These are phyloP conservation scores for Tolypocladium cylindrosporum DNA, from an alignment of 2,329 filamentous ascomycete genomes.

Conservation along the genomic window DNA sequence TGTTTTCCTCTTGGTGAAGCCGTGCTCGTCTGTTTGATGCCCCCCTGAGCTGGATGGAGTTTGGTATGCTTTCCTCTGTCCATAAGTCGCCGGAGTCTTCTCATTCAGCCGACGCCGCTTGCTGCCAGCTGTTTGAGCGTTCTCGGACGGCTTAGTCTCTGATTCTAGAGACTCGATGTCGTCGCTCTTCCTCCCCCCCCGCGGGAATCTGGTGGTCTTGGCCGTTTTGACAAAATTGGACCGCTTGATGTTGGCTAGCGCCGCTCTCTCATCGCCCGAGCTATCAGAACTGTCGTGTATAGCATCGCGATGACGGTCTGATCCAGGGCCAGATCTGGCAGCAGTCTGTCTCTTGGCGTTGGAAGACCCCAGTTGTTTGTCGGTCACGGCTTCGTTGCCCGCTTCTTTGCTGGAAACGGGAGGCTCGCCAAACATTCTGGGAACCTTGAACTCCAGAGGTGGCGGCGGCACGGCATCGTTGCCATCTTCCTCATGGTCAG, in stretches of 20 bases:
- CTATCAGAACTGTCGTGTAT: conserved; percentile 7
- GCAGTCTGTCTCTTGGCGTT: background rate
- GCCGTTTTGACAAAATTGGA: conserved; percentile 18
- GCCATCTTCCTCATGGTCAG: too few species aligned
- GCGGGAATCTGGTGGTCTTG: conserved; percentile 1
- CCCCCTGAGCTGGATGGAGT: conserved; percentile 8
- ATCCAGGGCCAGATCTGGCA: background rate
- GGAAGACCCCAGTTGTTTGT: background rate
- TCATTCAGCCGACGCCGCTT: conserved; percentile 5
- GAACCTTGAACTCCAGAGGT: background rate
- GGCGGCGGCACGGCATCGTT: too few species aligned
- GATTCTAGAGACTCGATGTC: background rate
- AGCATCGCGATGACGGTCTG: conserved; percentile 8
- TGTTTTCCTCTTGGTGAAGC: conserved; percentile 11
- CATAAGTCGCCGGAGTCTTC: background rate
- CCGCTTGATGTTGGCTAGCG: conserved; percentile 20
- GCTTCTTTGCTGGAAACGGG: conserved; percentile 11
- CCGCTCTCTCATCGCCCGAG: conserved; percentile 15
- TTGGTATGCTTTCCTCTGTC: background rate
- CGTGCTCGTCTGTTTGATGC: conserved; percentile 12
- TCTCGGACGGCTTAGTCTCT: background rate
- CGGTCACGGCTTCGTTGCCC: background rate
- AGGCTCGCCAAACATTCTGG: conserved; percentile 8
- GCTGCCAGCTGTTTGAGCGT: background rate
- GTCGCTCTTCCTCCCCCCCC: conserved; percentile 1